Evolutionary conservation across 257 asterid genomes (phyloP).

Genomic region (Orobanche coerulescens): DNA sequence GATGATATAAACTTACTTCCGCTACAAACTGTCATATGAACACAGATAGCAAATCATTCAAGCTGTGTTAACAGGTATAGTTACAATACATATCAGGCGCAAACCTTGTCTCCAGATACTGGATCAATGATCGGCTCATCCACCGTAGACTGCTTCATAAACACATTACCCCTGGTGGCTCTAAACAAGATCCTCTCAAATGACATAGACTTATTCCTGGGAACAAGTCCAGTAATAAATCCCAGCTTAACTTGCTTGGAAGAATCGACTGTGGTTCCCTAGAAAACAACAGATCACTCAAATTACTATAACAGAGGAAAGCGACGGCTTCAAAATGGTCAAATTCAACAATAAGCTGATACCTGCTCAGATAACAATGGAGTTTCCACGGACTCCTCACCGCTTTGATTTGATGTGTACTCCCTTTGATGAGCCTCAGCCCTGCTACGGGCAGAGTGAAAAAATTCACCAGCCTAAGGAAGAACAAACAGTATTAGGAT

Average conservation of each 20-base stretch:
- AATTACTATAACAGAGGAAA: constrained; percentile 12
- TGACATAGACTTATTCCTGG: constrained; percentile 83
- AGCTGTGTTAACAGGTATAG: constrained; percentile 3
- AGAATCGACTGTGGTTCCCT: constrained; percentile 59
- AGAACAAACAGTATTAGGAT: constrained; percentile 16
- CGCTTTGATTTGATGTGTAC: constrained; percentile 53
- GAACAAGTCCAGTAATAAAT: constrained; percentile 80
- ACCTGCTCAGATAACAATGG: constrained; percentile 79
- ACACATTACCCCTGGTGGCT: constrained; percentile 97
- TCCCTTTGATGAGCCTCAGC: constrained; percentile 83
- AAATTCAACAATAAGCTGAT: constrained; percentile 15
- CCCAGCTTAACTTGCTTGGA: constrained; percentile 98
- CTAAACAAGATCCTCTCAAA: constrained; percentile 97
- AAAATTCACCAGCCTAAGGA: constrained; percentile 79
- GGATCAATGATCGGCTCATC: constrained; percentile 87
- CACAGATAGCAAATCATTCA: constrained; percentile 4
- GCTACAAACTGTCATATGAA: constrained; percentile 5
- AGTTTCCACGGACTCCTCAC: constrained; percentile 84
- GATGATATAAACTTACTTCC: neutral
- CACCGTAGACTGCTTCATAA: constrained; percentile 65
- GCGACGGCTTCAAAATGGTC: constrained; percentile 15
- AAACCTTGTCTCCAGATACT: constrained; percentile 90
- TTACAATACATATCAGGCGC: constrained; percentile 10
- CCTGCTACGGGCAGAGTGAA: constrained; percentile 67
- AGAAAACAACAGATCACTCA: constrained; percentile 16